Conservation (phyloP, 192 early-diverging fungal species). For the Pilaira anomala region DNA sequence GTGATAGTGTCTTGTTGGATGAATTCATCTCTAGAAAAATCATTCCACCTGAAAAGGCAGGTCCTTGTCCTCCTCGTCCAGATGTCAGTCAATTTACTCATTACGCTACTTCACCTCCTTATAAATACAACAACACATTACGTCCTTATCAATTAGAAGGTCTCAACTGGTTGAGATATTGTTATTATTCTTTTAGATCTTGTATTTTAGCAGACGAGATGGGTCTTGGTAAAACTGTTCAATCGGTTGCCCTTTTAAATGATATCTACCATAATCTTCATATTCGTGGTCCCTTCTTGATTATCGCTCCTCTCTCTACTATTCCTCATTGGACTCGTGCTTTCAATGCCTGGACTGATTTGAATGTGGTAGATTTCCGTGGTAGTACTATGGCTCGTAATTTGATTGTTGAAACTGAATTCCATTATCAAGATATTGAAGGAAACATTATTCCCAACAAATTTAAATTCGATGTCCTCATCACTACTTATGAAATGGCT, state of each 20-base stretch:
- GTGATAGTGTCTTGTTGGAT: constrained; percentile 56
- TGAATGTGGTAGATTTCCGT: constrained; percentile 74
- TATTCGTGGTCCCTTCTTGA: constrained; percentile 72
- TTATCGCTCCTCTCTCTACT: constrained; percentile 58
- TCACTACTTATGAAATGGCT: constrained; percentile 60
- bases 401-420: constrained; percentile 80
- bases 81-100: constrained; percentile 51
- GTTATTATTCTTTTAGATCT: constrained; percentile 71
- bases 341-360: constrained; percentile 68
- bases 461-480: constrained; percentile 61
- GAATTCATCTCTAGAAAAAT: constrained; percentile 63
- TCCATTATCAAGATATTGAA: constrained; percentile 60
- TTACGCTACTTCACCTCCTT: constrained; percentile 61
- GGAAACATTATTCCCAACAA: constrained; percentile 45
- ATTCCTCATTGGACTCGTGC: constrained; percentile 66
- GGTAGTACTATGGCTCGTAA: constrained; percentile 67
- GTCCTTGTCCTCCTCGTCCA: constrained; percentile 41
- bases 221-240: constrained; percentile 88
- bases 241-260: constrained; percentile 74
- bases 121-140: constrained; percentile 67
- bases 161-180: constrained; percentile 79
- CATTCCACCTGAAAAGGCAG: constrained; percentile 52
- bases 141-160: constrained; percentile 81
- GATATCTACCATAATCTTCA: constrained; percentile 60
- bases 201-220: constrained; percentile 93